These are phyloP conservation scores for Sporodiniella umbellata DNA, from an alignment of 371 early-diverging fungal species.

Conservation along the genomic window DNA sequence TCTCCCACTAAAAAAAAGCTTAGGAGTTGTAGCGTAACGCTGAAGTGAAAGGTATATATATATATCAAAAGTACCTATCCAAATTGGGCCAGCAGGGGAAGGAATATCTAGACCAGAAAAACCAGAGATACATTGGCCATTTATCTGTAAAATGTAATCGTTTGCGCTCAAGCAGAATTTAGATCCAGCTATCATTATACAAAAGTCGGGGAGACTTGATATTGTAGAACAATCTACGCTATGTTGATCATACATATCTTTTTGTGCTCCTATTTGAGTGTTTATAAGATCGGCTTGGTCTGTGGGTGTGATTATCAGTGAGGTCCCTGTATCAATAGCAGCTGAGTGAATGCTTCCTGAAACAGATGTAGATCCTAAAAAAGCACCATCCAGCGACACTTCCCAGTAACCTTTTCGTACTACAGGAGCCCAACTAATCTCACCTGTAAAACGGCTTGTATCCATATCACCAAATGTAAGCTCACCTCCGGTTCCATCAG, in stretches of 20 bases:
- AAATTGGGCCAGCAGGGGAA: slow-evolving; percentile 50
- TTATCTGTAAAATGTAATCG: slow-evolving; percentile 83
- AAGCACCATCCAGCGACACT: slow-evolving; percentile 72
- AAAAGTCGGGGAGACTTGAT: slow-evolving; percentile 69
- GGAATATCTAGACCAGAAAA: slow-evolving; percentile 91
- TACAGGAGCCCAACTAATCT: slow-evolving; percentile 78
- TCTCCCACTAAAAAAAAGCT: slow-evolving; percentile 78
- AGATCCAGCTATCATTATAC: slow-evolving; percentile 73
- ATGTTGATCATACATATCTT: slow-evolving; percentile 87
- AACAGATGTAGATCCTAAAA: slow-evolving; percentile 67
- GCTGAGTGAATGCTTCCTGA: slow-evolving; percentile 60
- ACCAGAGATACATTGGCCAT: slow-evolving; percentile 84
- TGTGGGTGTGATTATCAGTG: slow-evolving; percentile 82
- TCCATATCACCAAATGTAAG: slow-evolving; percentile 84
- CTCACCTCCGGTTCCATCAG: slow-evolving; percentile 67
- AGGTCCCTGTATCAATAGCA: slow-evolving; percentile 83
- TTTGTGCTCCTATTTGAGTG: slow-evolving; percentile 81
- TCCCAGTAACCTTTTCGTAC: slow-evolving; percentile 94
- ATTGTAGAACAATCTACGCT: slow-evolving; percentile 71
- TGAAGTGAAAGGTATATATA: neutral
- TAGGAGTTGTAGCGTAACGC: slow-evolving; percentile 54
- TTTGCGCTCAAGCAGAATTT: slow-evolving; percentile 46
- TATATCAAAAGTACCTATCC: slow-evolving; percentile 19
- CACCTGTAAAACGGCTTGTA: slow-evolving; percentile 66
- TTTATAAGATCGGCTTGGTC: slow-evolving; percentile 81